Evolutionary conservation across 2,329 filamentous ascomycete genomes (phyloP), one percentile per base, ranked within the genome.

Genomic region (Cytospora piceicola): DNA sequence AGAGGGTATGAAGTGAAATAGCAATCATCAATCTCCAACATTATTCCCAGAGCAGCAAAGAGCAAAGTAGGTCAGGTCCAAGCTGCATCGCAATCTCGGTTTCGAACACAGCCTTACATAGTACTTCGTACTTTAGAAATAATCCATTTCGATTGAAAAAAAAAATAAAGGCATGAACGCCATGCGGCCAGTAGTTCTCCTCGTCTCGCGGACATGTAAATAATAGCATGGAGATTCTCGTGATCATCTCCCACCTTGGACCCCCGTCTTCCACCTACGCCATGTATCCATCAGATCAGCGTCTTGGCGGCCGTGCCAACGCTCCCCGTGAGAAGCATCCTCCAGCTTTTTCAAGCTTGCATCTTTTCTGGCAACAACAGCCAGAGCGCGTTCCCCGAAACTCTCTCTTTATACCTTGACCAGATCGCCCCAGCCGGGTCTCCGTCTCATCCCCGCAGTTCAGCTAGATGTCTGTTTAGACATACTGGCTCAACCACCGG

Each of bases 401-500:
- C 8, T 52, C 24, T 52, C 24, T 24, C 42, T 20, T 30, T 36
- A 6, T 14, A 52, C 17, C 27, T 60, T 5, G 24, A 20, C 20
- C 27, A 32, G 20, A n/a, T 32, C 15, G 22, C 30, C 14, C 24
- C 15, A 14, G 34, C 30, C 39, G 11, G 11, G 57, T 52, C 34
- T 51, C 11, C 53, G 63, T 62, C 49, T 53, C 36, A 29, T 34
- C 24, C 9, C 39, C 32, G 5, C 1, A 29, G 9, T 27, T 15
- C 3, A 36, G 9, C n/a, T 15, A 17, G 2, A 22, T 17, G 30
- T 4, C n/a, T 27, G 63, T 77, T 83, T 90, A 96, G 77, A 96
- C 92, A 76, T 96, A 96, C 84, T 96, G 93, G 64, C 92, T 92
- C 80, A 96, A 80, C 93, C 93, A 96, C 82, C 92, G 88, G 80